A percentile compares a stretch with the other conserved stretches of the same genome.
These are phyloP conservation scores for Apiospora pterosperma DNA, from an alignment of 2,329 filamentous ascomycete genomes.

Conservation along the genomic window DNA sequence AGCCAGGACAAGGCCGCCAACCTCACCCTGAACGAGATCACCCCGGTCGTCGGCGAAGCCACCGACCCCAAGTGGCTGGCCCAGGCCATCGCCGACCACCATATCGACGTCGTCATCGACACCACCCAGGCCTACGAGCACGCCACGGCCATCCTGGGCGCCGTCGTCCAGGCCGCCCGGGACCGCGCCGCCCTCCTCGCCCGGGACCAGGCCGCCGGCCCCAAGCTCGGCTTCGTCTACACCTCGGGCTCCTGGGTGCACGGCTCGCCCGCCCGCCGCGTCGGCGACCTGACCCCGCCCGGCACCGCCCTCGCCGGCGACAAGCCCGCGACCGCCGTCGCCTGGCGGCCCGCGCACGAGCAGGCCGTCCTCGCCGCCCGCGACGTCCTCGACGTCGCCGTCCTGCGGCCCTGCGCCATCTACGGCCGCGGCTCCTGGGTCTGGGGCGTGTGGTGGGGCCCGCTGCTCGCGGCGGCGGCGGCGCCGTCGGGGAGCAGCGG, in stretches of 20 bases:
- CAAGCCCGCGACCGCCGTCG: constrained; percentile 20
- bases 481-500: no score
- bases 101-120: no score
- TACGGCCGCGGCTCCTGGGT: constrained; percentile 32
- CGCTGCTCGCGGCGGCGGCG: constrained; percentile 24
- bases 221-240: constrained; percentile 9
- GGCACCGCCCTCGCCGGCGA: constrained; percentile 15
- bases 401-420: constrained; percentile 29
- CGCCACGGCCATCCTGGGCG: no score
- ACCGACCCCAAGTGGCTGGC: neutral
- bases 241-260: constrained; percentile 34
- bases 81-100: no score
- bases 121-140: no score
- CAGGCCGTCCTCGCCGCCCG: constrained; percentile 25
- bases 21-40: constrained; percentile 5
- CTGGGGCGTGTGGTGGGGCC: constrained; percentile 22
- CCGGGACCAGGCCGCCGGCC: neutral
- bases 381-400: constrained; percentile 28
- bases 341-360: constrained; percentile 29
- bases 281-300: constrained; percentile 27
- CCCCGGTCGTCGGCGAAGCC: neutral
- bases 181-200: no score
- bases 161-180: no score
- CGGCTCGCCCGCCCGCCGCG: constrained; percentile 21
- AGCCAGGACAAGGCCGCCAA: neutral